Percentiles rank a stretch among this genome's conserved stretches.
phyloP scores from a whole-genome alignment of 2,329 filamentous ascomycete genomes.

The Bertia moriformis region DNA sequence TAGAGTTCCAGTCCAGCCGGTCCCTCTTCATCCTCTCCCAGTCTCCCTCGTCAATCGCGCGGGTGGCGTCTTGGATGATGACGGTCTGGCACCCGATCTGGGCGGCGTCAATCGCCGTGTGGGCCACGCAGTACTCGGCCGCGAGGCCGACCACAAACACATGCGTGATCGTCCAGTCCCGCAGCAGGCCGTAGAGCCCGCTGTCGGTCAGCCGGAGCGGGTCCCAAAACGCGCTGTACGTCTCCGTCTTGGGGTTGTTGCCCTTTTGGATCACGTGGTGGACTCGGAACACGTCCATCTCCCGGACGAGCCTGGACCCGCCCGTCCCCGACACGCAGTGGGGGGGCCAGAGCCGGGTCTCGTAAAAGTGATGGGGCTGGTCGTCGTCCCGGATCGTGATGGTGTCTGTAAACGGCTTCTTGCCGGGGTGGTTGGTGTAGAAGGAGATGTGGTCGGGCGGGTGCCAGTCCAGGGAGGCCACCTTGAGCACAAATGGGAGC shows the following conservation, averaged over 20 bases:
- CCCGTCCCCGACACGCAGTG: constrained; percentile 42
- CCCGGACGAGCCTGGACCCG: constrained; percentile 38
- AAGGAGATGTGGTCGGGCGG: constrained; percentile 47
- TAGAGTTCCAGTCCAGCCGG: too few species aligned
- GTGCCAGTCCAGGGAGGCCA: constrained; percentile 49
- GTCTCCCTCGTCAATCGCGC: constrained; percentile 26
- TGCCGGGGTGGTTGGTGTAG: constrained; percentile 40
- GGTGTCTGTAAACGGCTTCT: constrained; percentile 38
- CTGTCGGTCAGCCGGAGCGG: constrained; percentile 31
- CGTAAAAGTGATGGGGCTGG: constrained; percentile 30
- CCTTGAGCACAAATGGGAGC: constrained; percentile 33
- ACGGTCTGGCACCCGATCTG: constrained; percentile 39
- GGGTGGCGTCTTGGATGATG: constrained; percentile 40
- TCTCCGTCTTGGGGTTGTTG: constrained; percentile 39
- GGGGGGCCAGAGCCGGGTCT: constrained; percentile 43
- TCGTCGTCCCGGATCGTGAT: too few species aligned
- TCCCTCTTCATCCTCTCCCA: not conserved
- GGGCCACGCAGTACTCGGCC: constrained; percentile 49
- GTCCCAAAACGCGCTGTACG: constrained; percentile 49
- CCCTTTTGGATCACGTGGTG: constrained; percentile 41
- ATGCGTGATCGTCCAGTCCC: constrained; percentile 30
- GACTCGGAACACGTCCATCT: constrained; percentile 30
- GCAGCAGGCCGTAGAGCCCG: constrained; percentile 30
- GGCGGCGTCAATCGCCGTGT: constrained; percentile 43
- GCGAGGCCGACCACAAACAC: constrained; percentile 45